Evolutionary conservation across 148 eudicot genomes (phyloP).

Genomic region (Gaultheria prostrata): DNA sequence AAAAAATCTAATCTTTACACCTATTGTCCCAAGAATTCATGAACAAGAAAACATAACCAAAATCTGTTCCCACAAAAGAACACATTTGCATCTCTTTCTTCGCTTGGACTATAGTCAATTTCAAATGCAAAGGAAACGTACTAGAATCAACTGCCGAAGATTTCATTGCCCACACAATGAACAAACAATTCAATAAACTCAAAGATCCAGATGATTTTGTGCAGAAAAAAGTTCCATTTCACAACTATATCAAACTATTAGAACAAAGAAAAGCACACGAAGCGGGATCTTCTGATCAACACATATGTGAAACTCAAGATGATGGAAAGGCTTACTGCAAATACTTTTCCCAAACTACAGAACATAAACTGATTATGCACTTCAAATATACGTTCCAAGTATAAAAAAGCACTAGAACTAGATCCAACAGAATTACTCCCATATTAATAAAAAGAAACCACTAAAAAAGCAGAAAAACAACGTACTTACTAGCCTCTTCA

Average conservation of each 20-base stretch:
- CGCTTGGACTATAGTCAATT: neutral
- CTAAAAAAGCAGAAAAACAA: constrained; percentile 21
- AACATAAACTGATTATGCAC: neutral
- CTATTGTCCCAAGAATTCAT: neutral
- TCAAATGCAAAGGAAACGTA: neutral
- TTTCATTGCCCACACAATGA: neutral
- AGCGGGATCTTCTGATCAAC: neutral
- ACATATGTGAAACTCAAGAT: neutral
- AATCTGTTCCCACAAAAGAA: neutral
- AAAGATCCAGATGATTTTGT: neutral
- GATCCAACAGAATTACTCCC: neutral
- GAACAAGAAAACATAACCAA: neutral
- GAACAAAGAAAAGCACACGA: neutral
- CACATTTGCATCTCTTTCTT: neutral
- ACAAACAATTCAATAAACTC: neutral
- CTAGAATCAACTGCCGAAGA: neutral
- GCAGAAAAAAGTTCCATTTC: constrained; percentile 5
- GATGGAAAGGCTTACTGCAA: neutral
- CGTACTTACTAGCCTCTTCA: constrained; percentile 60
- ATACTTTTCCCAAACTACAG: neutral
- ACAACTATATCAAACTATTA: neutral
- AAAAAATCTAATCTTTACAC: neutral
- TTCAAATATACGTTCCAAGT: neutral
- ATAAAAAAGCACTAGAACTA: neutral
- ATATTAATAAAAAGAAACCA: neutral